Conservation (phyloP, 768 basidiomycete genomes). For the Rhodotorula taiwanensis region DNA sequence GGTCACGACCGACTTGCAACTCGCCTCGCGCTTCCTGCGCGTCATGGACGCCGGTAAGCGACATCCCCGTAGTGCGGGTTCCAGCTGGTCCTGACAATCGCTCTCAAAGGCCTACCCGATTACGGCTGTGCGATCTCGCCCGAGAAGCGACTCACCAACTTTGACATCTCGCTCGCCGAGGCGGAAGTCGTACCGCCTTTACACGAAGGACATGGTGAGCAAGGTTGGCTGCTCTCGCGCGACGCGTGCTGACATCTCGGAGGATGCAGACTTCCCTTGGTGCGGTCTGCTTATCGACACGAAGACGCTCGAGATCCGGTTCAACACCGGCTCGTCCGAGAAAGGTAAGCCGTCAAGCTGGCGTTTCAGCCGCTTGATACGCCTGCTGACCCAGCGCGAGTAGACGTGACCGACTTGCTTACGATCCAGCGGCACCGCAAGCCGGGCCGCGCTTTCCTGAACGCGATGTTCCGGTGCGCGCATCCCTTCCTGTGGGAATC, state of each 20-base stretch:
- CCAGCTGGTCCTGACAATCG: neutral
- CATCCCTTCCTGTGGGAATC: no score
- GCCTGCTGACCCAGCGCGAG: neutral
- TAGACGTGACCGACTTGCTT: conserved; percentile 61
- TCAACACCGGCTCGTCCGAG: conserved; percentile 8
- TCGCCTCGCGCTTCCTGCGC: conserved; percentile 63
- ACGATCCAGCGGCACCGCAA: conserved; percentile 62
- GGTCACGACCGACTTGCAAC: conserved; percentile 59
- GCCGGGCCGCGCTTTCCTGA: conserved; percentile 59
- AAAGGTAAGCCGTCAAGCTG: conserved; percentile 9
- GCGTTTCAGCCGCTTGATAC: no score
- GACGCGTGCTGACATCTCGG: neutral
- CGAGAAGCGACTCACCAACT: conserved; percentile 85
- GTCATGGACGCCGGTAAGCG: conserved; percentile 64
- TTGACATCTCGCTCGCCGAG: conserved; percentile 50
- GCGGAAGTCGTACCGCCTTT: conserved; percentile 44
- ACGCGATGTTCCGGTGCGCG: conserved; percentile 65
- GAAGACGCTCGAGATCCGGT: conserved; percentile 63
- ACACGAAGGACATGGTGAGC: conserved; percentile 41
- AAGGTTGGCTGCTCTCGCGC: conserved; percentile 50
- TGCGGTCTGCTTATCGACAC: conserved; percentile 80
- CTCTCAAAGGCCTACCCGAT: conserved; percentile 66
- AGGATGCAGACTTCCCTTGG: conserved; percentile 72
- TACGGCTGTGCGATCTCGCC: conserved; percentile 86
- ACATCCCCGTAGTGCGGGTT: neutral